phyloP scores from a whole-genome alignment of 1,139 yeast species.

The Suhomyces bokatorum region DNA sequence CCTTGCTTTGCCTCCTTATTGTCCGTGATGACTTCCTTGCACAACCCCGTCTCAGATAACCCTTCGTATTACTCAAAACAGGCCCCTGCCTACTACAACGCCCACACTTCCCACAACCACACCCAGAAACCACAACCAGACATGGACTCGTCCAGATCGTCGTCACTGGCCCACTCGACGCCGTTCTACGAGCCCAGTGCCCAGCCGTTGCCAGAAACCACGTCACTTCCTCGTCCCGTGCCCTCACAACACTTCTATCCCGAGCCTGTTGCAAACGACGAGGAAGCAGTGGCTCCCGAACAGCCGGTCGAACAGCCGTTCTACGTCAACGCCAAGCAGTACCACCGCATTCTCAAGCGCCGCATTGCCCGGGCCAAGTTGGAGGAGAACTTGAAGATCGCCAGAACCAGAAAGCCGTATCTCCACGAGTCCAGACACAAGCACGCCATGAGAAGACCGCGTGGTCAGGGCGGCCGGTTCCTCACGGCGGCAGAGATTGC shows the following conservation, averaged over 20 bases:
- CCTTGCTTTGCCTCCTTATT: background rate
- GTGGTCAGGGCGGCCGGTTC: slow-evolving; percentile 98
- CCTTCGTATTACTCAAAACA: slow-evolving; percentile 34
- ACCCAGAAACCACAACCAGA: slow-evolving; percentile 2
- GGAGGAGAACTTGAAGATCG: slow-evolving; percentile 84
- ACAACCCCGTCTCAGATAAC: slow-evolving; percentile 30
- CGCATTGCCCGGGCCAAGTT: slow-evolving; percentile 91
- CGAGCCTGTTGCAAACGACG: slow-evolving; percentile 9
- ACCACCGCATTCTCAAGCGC: slow-evolving; percentile 89
- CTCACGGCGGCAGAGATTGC: slow-evolving; percentile 96
- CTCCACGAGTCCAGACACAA: slow-evolving; percentile 96
- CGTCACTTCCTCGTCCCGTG: slow-evolving; percentile 6
- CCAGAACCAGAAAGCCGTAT: slow-evolving; percentile 90
- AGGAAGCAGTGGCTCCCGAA: slow-evolving; percentile 3
- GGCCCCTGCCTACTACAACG: slow-evolving; percentile 24
- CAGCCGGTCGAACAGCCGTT: slow-evolving; percentile 75
- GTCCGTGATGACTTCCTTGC: slow-evolving; percentile 35
- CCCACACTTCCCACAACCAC: slow-evolving; percentile 19
- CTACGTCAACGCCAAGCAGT: slow-evolving; percentile 96
- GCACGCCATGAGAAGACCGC: slow-evolving; percentile 98
- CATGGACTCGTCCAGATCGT: slow-evolving; percentile 12
- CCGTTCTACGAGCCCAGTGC: slow-evolving; percentile 17
- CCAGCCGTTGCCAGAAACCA: slow-evolving; percentile 8
- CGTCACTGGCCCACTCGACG: slow-evolving; percentile 16
- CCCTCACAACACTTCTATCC: slow-evolving; percentile 14